A percentile compares a stretch with the other conserved stretches of the same genome.
Conservation (phyloP, 495 filamentous ascomycete genomes). For the Penicillium coprophilum region DNA sequence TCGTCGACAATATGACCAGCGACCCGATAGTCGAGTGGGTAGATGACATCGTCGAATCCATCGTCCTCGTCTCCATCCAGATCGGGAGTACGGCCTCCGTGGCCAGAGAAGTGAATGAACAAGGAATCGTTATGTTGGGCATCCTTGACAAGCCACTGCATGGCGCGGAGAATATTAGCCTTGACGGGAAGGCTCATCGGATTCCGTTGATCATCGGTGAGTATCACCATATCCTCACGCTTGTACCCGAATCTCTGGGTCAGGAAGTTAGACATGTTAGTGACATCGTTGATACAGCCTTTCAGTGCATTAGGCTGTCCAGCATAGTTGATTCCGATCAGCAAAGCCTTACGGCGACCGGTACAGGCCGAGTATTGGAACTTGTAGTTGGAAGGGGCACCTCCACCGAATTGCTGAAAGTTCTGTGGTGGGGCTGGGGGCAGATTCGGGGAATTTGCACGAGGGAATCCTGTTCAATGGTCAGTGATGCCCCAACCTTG, state of each 20-base stretch:
- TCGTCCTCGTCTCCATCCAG: conserved; percentile 94
- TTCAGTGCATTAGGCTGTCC: conserved; percentile 82
- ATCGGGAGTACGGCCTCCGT: conserved; percentile 94
- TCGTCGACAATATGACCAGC: conserved; percentile 96
- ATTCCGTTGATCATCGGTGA: conserved; percentile 95
- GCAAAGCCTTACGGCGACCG: conserved; percentile 81
- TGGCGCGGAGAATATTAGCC: conserved; percentile 89
- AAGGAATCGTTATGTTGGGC: conserved; percentile 93
- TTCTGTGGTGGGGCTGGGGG: conserved; percentile 43
- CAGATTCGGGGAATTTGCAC: conserved; percentile 23
- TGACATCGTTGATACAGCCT: conserved; percentile 97
- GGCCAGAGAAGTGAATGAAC: conserved; percentile 97
- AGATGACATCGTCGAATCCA: conserved; percentile 97
- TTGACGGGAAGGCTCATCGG: conserved; percentile 94
- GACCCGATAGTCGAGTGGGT: conserved; percentile 87
- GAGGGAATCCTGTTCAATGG: conserved; percentile 9
- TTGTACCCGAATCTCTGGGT: conserved; percentile 84
- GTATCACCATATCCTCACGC: conserved; percentile 95
- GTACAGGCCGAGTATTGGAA: conserved; percentile 93
- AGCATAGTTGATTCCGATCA: conserved; percentile 98
- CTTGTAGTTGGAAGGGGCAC: conserved; percentile 73
- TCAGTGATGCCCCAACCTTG: conserved; percentile 2
- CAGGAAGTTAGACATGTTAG: conserved; percentile 92
- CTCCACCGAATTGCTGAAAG: conserved; percentile 64
- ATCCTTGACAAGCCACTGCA: conserved; percentile 98